phyloP scores from a whole-genome alignment of 352 stramenopile species.

The Phytophthora colocasiae region DNA sequence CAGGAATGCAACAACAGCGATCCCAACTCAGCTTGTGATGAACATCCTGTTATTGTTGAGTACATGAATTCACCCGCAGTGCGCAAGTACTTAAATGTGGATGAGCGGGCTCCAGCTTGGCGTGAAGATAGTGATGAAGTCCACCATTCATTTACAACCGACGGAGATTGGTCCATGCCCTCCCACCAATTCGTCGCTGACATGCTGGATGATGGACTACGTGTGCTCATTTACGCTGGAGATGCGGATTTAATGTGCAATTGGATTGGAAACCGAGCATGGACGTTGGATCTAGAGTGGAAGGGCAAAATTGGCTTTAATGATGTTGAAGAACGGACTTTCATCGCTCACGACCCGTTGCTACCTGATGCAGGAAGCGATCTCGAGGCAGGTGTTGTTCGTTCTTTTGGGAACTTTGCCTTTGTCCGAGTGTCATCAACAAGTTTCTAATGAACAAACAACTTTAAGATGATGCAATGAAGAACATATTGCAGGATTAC shows the following conservation, averaged over 20 bases:
- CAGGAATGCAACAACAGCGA: conserved; percentile 36
- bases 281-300: conserved; percentile 93
- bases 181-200: conserved; percentile 86
- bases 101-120: conserved; percentile 62
- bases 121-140: conserved; percentile 90
- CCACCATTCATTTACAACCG: conserved; percentile 73
- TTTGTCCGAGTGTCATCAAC: conserved; percentile 64
- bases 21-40: conserved; percentile 44
- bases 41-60: conserved; percentile 46
- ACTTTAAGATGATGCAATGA: conserved; percentile 16
- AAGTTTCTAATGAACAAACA: conserved; percentile 50
- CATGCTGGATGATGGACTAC: conserved; percentile 74
- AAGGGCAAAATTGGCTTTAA: conserved; percentile 85
- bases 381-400: conserved; percentile 45
- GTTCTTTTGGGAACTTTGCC: conserved; percentile 48
- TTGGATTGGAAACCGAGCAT: conserved; percentile 95
- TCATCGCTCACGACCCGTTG: conserved; percentile 41
- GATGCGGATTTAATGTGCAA: conserved; percentile 97
- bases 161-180: conserved; percentile 94
- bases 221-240: conserved; percentile 95
- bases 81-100: conserved; percentile 40
- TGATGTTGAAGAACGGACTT: conserved; percentile 31
- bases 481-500: too few relatives aligned
- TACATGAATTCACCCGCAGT: conserved; percentile 71
- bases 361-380: conserved; percentile 10